These are phyloP conservation scores for Monilinia aucupariae DNA, from an alignment of 2,329 filamentous ascomycete genomes.

Conservation along the genomic window DNA sequence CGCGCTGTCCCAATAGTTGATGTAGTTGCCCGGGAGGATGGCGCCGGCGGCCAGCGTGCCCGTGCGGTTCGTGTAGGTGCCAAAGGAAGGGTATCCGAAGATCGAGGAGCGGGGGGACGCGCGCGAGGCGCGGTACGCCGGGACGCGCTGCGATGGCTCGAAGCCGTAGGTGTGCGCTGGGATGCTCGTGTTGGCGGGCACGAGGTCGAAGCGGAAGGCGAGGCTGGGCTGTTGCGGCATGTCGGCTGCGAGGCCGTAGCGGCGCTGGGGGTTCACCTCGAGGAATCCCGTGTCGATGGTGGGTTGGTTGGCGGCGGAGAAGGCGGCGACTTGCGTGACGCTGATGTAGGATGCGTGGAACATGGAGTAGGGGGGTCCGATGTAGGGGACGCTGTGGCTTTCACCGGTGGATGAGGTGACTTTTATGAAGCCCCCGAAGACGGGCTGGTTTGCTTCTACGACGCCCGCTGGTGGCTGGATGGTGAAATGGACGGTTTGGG, in stretches of 20 bases:
- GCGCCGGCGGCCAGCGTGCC: background rate
- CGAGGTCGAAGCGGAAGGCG: conserved; percentile 13
- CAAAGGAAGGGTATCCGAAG: conserved; percentile 14
- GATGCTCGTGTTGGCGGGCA: conserved; percentile 16
- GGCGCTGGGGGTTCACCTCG: conserved; percentile 5
- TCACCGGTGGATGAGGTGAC: conserved; percentile 20
- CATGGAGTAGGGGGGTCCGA: conserved; percentile 28
- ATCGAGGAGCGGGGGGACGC: background rate
- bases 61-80: conserved; percentile 8
- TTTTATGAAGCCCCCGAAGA: conserved; percentile 30
- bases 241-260: conserved; percentile 10
- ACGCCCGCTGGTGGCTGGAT: conserved; percentile 22
- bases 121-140: conserved; percentile 5
- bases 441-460: conserved; percentile 24
- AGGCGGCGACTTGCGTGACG: conserved; percentile 3
- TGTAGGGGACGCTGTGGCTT: conserved; percentile 28
- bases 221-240: conserved; percentile 11
- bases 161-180: background rate
- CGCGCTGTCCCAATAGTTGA: conserved; percentile 10
- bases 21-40: conserved; percentile 11
- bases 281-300: conserved; percentile 6
- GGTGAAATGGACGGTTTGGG: conserved; percentile 22
- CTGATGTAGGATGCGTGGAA: conserved; percentile 21
- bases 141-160: background rate
- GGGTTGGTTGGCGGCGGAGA: background rate